Evolutionary conservation across 2,329 filamentous ascomycete species (phyloP).

Genomic region (Salinomyces thailandicus): DNA sequence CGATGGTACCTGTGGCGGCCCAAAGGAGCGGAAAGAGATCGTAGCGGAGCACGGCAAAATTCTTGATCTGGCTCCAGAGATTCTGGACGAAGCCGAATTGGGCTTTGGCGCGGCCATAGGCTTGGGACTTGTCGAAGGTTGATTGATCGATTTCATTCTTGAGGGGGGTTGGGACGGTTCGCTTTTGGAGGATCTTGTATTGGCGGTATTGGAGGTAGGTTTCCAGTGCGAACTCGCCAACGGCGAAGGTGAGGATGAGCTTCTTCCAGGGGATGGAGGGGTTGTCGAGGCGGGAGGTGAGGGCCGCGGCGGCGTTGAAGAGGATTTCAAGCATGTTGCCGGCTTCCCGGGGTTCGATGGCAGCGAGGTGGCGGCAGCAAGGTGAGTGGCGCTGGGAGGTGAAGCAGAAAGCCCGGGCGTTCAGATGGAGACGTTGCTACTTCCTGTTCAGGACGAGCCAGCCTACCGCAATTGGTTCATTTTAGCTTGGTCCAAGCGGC

Average conservation of each 20-base stretch:
- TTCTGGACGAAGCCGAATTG: constrained; percentile 74
- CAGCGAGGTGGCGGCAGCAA: too few relatives aligned
- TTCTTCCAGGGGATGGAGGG: constrained; percentile 96
- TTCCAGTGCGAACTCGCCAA: constrained; percentile 86
- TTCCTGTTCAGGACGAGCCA: too few relatives aligned
- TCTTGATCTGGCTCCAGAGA: constrained; percentile 79
- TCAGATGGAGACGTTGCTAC: too few relatives aligned
- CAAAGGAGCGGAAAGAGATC: constrained; percentile 87
- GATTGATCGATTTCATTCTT: constrained; percentile 78
- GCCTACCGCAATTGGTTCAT: too few relatives aligned
- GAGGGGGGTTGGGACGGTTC: constrained; percentile 73
- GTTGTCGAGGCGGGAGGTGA: constrained; percentile 72
- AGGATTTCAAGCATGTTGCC: background rate
- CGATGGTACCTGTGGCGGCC: constrained; percentile 64
- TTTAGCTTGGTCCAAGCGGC: too few relatives aligned
- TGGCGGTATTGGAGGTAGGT: constrained; percentile 81
- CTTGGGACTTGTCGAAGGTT: constrained; percentile 75
- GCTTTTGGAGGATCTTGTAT: constrained; percentile 73
- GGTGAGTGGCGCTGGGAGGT: too few relatives aligned
- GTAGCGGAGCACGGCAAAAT: constrained; percentile 78
- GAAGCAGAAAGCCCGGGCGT: too few relatives aligned
- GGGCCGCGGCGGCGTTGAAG: constrained; percentile 1
- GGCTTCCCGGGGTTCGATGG: too few relatives aligned
- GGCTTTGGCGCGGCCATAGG: constrained; percentile 91
- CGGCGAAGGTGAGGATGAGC: constrained; percentile 85